Conservation (phyloP, 345 rosid species). For the Cardamine occulta region DNA sequence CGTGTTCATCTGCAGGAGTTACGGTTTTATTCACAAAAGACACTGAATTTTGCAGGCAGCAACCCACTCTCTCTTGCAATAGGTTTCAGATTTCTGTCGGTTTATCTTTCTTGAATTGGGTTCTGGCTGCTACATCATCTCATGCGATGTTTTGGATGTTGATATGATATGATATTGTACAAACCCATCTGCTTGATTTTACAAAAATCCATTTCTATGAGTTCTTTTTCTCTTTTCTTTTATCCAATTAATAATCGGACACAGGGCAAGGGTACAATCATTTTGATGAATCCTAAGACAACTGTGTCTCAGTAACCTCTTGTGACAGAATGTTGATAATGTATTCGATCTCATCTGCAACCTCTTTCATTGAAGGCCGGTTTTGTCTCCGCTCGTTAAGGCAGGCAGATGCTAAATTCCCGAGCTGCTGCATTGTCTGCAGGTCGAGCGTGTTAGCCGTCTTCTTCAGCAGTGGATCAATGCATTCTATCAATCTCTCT, state of each 20-base stretch:
- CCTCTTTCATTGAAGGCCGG: conserved; percentile 56
- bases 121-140: conserved; percentile 68
- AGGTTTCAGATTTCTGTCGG: conserved; percentile 67
- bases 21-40: conserved; percentile 77
- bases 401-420: conserved; percentile 40
- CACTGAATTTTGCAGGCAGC: conserved; percentile 57
- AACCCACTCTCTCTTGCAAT: conserved; percentile 50
- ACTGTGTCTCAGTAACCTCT: conserved; percentile 37
- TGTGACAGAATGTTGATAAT: conserved; percentile 44
- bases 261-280: conserved; percentile 13
- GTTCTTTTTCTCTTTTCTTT: conserved; percentile 10
- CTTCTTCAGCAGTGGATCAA: conserved; percentile 51
- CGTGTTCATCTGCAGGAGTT: conserved; percentile 90
- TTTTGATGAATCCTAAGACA: conserved; percentile 26
- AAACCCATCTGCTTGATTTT: conserved; percentile 6
- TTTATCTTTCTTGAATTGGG: conserved; percentile 74
- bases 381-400: conserved; percentile 44
- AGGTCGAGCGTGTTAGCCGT: conserved; percentile 27
- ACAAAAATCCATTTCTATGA: neutral
- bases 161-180: conserved; percentile 64
- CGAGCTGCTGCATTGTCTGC: conserved; percentile 41
- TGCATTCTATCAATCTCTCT: conserved; percentile 52
- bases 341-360: conserved; percentile 56
- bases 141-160: conserved; percentile 93
- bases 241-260: neutral